Evolutionary conservation across 2,329 filamentous ascomycete species (phyloP).

Genomic region (Alternaria arborescens): DNA sequence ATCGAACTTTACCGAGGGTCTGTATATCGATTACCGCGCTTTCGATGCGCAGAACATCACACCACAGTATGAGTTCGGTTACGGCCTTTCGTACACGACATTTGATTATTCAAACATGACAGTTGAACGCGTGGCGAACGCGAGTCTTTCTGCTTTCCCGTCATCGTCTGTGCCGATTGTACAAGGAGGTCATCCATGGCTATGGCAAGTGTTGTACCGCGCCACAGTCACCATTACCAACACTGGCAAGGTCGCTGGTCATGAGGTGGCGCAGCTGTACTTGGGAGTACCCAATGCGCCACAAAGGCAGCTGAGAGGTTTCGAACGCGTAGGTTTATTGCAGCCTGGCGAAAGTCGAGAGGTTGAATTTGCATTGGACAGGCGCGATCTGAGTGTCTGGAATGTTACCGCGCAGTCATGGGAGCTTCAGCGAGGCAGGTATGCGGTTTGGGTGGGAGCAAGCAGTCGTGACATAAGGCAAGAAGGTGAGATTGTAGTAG

Average conservation of each 20-base stretch:
- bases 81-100: slow-evolving; percentile 76
- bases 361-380: slow-evolving; percentile 73
- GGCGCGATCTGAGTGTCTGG: slow-evolving; percentile 88
- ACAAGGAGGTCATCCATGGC: slow-evolving; percentile 51
- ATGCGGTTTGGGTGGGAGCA: slow-evolving; percentile 45
- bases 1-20: slow-evolving; percentile 75
- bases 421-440: slow-evolving; percentile 58
- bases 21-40: slow-evolving; percentile 81
- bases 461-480: slow-evolving; percentile 48
- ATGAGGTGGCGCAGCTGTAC: slow-evolving; percentile 78
- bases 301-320: slow-evolving; percentile 72
- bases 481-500: slow-evolving; percentile 22
- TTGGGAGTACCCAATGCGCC: slow-evolving; percentile 70
- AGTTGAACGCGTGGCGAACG: slow-evolving; percentile 61
- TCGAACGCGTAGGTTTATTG: slow-evolving; percentile 74
- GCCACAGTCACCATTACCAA: slow-evolving; percentile 74
- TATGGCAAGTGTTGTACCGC: slow-evolving; percentile 74
- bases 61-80: slow-evolving; percentile 82
- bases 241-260: slow-evolving; percentile 69
- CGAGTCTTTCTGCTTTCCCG: slow-evolving; percentile 19
- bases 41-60: slow-evolving; percentile 71
- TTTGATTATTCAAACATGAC: slow-evolving; percentile 74
- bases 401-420: slow-evolving; percentile 79
- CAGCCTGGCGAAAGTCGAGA: slow-evolving; percentile 69
- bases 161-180: slow-evolving; percentile 27